Evolutionary conservation across 768 basidiomycete genomes (phyloP), one percentile per base, ranked within the genome.

Genomic region (Rhodotorula paludigena): DNA sequence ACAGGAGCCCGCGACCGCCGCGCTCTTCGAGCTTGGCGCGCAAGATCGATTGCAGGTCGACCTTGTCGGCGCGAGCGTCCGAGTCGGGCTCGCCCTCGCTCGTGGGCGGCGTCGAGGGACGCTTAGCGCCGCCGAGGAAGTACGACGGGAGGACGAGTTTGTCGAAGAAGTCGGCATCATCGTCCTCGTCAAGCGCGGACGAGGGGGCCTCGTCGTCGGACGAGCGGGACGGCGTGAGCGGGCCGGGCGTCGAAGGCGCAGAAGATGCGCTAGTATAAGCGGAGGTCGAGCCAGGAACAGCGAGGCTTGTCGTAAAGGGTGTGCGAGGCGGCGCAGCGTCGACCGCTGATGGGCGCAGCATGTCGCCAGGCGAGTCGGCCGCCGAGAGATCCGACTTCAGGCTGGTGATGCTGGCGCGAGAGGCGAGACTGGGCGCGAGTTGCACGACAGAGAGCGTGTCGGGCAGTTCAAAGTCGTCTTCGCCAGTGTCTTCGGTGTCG

Each of bases 111-210:
- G 71, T 72, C n/a, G 32, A 42, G 10, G 35, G 56, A 52, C 42
- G 52, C 47, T 36, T 36, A 3, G n/a, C 38, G n/a, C 32, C 23
- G 25, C 60, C 71, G 18, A 64, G 60, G 44, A 72, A 62, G 60
- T 68, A 72, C 1, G 63, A 36, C 14, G 71, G 71, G 10, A 72
- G 30, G 16, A 59, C 66, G 45, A 72, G 60, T 45, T 68, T 64
- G 5, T 56, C 32, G 53, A 72, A 68, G 57, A 72, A 72, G 9
- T 60, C 63, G n/a, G 63, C 62, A 52, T 72, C 71, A 47, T 67
- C 67, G 25, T 67, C 70, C 28, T 49, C 52, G 15, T 63, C 58
- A n/a, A 30, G n/a, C 11, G 52, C 44, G 14, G 42, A 33, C 30
- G 35, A 25, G 10, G 56, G 39, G 21, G 42, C 60, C 12, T 59